Conservation (phyloP, 352 stramenopile genomes). For the Phytopythium cucurbitacearum region DNA sequence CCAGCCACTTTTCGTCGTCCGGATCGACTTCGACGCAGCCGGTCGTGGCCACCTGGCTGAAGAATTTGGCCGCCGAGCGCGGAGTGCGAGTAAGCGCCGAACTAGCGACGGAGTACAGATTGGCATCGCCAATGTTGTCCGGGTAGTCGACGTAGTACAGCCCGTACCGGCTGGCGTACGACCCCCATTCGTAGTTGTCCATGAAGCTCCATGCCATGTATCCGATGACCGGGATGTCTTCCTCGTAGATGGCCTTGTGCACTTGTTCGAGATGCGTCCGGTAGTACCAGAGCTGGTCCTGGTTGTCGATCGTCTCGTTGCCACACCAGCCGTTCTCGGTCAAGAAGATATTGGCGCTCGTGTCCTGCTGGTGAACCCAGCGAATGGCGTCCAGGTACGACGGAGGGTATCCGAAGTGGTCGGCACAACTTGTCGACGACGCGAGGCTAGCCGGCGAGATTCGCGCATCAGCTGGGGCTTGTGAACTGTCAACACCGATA, state of each 20-base stretch:
- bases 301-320: constrained; percentile 48
- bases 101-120: constrained; percentile 15
- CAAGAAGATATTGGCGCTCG: constrained; percentile 33
- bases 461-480: constrained; percentile 33
- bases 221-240: constrained; percentile 61
- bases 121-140: constrained; percentile 22
- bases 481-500: constrained; percentile 42
- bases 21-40: constrained; percentile 17
- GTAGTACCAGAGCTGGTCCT: constrained; percentile 57
- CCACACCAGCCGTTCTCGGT: constrained; percentile 70
- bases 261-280: constrained; percentile 47
- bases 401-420: constrained; percentile 35
- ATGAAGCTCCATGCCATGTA: constrained; percentile 88
- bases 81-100: constrained; percentile 34
- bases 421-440: constrained; percentile 14
- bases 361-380: constrained; percentile 42
- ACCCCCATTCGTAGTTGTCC: constrained; percentile 27
- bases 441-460: constrained; percentile 22
- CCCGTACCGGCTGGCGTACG: constrained; percentile 40
- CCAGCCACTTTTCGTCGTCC: constrained; percentile 26
- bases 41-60: constrained; percentile 13
- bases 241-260: constrained; percentile 36
- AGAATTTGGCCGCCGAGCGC: constrained; percentile 37
- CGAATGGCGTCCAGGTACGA: constrained; percentile 44
- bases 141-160: constrained; percentile 63